Evolutionary conservation across 2,329 filamentous ascomycete species (phyloP), one percentile per base, ranked within the genome.

Genomic region (Tolypocladium cylindrosporum): DNA sequence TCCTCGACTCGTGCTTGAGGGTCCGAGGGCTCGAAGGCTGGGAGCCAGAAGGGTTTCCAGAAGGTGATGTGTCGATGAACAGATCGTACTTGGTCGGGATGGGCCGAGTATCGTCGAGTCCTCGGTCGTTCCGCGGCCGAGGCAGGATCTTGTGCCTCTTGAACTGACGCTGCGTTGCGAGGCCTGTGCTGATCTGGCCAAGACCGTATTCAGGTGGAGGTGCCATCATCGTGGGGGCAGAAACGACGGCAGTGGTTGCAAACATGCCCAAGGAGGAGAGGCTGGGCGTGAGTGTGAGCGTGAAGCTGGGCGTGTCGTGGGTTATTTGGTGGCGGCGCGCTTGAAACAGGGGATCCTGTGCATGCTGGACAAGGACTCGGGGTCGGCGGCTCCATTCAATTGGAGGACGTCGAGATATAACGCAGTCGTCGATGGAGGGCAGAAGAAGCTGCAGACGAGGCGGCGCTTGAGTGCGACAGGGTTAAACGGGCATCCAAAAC

Each of bases 71-170:
- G 60, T 72, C 71, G 60, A 70, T 60, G 45, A 63, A 62, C 16
- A 69, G 61, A 51, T 67, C 61, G 58, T 62, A 58, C 21, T 58
- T 66, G 56, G 58, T 61, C 58, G 61, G 61, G 48, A 57, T 59
- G 62, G 56, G 65, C 62, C 62, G 67, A 59, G 61, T 65, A 61
- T 61, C 59, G 55, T 68, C 65, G 45, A 61, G 59, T 3, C 60
- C 57, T 55, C 63, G 65, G 45, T 69, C 65, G 58, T 62, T 64
- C 13, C 59, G 67, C 48, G 72, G 72, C 56, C 65, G 71, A 60
- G 77, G 76, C 31, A 79, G 65, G 54, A 70, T 62, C 67, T 78
- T 78, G 67, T 78, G 77, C 62, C 71, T 78, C 63, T 74, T 78
- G 68, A 79, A 78, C 61, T 73, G 74, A 59, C 70, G 70, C 55